phyloP scores from a whole-genome alignment of 768 basidiomycete species.

The Chlorophyllum brunneum region DNA sequence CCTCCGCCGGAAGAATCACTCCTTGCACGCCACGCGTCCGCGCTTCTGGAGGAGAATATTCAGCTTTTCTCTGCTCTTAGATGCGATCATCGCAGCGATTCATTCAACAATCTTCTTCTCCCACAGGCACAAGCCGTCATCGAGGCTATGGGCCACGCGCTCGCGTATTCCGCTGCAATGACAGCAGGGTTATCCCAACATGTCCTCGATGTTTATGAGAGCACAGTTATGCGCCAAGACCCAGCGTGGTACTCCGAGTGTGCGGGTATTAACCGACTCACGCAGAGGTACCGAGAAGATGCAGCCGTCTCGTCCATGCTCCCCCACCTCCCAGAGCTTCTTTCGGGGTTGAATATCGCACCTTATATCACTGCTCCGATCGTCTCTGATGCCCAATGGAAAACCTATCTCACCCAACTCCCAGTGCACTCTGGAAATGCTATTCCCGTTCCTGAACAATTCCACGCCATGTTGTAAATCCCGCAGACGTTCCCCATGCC shows the following conservation, averaged over 20 bases:
- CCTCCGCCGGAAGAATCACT: slow-evolving; percentile 48
- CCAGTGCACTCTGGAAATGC: slow-evolving; percentile 42
- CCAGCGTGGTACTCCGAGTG: slow-evolving; percentile 59
- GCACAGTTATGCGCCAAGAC: slow-evolving; percentile 47
- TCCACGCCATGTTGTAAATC: slow-evolving; percentile 42
- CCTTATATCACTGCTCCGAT: slow-evolving; percentile 52
- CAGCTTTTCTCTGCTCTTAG: slow-evolving; percentile 32
- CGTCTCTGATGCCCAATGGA: slow-evolving; percentile 47
- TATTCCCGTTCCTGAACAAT: slow-evolving; percentile 28
- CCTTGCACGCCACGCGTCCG: slow-evolving; percentile 46
- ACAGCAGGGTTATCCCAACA: slow-evolving; percentile 38
- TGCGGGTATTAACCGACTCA: slow-evolving; percentile 41
- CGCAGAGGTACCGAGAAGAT: slow-evolving; percentile 46
- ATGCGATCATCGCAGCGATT: slow-evolving; percentile 44
- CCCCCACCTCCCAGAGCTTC: slow-evolving; percentile 36
- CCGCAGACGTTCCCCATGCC: background rate
- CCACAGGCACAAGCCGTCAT: slow-evolving; percentile 50
- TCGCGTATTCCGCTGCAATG: slow-evolving; percentile 54
- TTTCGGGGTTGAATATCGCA: slow-evolving; percentile 42
- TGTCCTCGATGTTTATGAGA: slow-evolving; percentile 55
- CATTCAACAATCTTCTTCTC: slow-evolving; percentile 50
- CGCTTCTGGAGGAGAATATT: slow-evolving; percentile 44
- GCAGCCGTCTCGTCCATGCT: slow-evolving; percentile 40
- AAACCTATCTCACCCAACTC: slow-evolving; percentile 36
- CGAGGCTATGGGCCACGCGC: slow-evolving; percentile 61